Evolutionary conservation across 202 grass and related monocot genomes (phyloP), one percentile per base, ranked within the genome.

Genomic region (Saccharum hybrid): DNA sequence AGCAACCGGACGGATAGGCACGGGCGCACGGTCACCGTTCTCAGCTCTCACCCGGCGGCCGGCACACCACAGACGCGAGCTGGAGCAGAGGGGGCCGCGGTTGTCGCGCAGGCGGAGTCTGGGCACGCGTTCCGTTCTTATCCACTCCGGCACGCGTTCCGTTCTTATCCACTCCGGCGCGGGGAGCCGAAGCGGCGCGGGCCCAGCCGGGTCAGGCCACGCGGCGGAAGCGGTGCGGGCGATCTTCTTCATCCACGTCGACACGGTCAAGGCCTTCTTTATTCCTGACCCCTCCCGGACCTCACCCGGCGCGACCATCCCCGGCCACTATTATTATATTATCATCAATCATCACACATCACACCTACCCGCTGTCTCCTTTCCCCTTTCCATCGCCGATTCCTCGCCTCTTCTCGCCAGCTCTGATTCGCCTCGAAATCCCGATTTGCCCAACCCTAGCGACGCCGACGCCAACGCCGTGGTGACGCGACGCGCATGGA

Each of bases 401-500:
- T 52, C 60, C 21, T 37, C 36, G 13, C 34, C 5, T 60, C n/a
- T 9, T 40, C 26, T 36, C 33, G 41, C 12, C 9, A 19, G 39
- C 45, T 11, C 40, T 5, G 4, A 28, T 68, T 80, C 37, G 30
- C 51, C 10, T 48, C 79, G 10, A 2, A 2, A 26, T 12, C n/a
- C 36, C 74, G 6, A 18, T 54, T 18, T 14, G 84, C 39, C 45
- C 21, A 40, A 2, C 38, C 39, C 76, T 26, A 70, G 21, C 68
- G 40, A 43, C 52, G 51, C 13, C 9, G 19, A 36, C 9, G 41
- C 2, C 36, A n/a, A n/a, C n/a, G n/a, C n/a, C n/a, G 36, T 63
- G 18, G 68, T 72, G 68, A 26, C 46, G 11, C 73, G 19, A 8
- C 18, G 18, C 66, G 57, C 54, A 88, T 95, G 91, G 96, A 98